These are phyloP conservation scores for Trichaptum fuscoviolaceum DNA, from an alignment of 768 basidiomycete genomes.

Conservation along the genomic window DNA sequence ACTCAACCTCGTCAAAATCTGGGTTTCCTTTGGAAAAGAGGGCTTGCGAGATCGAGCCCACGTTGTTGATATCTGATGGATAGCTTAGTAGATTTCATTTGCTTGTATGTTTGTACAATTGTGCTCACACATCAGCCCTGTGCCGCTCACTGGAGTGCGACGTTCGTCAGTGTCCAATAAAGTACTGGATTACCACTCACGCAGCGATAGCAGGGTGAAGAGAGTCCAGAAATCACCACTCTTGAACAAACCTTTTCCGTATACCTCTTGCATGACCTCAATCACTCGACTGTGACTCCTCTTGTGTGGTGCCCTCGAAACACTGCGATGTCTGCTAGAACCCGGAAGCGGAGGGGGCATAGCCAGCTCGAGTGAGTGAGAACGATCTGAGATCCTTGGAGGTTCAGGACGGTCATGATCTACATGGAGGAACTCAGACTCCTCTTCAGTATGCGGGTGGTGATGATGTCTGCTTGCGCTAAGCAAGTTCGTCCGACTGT, in stretches of 20 bases:
- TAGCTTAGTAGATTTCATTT: not conserved
- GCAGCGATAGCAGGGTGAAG: slow-evolving; percentile 46
- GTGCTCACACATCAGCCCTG: slow-evolving; percentile 67
- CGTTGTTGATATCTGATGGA: slow-evolving; percentile 72
- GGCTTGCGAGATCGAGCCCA: slow-evolving; percentile 71
- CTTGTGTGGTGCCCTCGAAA: slow-evolving; percentile 10
- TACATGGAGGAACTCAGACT: not conserved
- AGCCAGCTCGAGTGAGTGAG: not conserved
- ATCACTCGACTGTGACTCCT: slow-evolving; percentile 12
- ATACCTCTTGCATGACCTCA: slow-evolving; percentile 41
- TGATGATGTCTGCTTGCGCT: not conserved
- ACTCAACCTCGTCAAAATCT: slow-evolving; percentile 60
- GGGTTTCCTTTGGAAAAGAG: slow-evolving; percentile 56
- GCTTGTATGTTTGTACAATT: not conserved
- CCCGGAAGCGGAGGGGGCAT: slow-evolving; percentile 1
- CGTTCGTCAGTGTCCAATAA: not conserved
- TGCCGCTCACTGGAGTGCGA: slow-evolving; percentile 52
- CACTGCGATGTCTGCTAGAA: slow-evolving; percentile 2
- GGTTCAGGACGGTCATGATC: not conserved
- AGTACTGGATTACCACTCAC: slow-evolving; percentile 32
- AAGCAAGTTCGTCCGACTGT: slow-evolving; percentile 7
- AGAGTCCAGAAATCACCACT: slow-evolving; percentile 62
- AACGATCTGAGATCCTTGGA: not conserved
- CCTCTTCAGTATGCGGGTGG: not conserved
- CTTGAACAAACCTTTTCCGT: slow-evolving; percentile 46